Percentiles rank a stretch among this genome's conserved stretches.
Conservation (phyloP, 257 asterid species). For the Nicotiana tabacum region DNA sequence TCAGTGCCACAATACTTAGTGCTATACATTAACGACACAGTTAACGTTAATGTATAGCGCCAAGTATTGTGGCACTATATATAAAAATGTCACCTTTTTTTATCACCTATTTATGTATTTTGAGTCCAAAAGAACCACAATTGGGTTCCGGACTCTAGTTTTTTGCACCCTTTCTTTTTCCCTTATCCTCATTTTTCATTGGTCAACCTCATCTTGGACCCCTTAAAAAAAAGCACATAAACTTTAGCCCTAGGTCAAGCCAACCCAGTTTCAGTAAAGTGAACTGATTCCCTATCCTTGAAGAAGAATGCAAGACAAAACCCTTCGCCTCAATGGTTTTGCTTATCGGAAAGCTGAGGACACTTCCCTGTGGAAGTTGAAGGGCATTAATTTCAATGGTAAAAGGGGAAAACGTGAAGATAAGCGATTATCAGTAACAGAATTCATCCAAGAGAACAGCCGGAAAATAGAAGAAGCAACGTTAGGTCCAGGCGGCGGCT, state of each 20-base stretch:
- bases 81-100: too few relatives aligned
- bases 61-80: too few relatives aligned
- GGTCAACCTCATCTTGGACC: not conserved
- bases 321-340: conserved; percentile 22
- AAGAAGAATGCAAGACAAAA: conserved; percentile 28
- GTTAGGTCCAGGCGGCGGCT: conserved; percentile 75
- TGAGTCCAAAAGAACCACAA: too few relatives aligned
- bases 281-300: not conserved
- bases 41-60: too few relatives aligned
- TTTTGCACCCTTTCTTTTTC: too few relatives aligned
- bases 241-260: not conserved
- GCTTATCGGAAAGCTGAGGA: conserved; percentile 24
- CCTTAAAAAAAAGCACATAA: not conserved
- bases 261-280: not conserved
- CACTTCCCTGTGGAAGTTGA: conserved; percentile 53
- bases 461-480: conserved; percentile 34
- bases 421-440: conserved; percentile 35
- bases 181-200: too few relatives aligned
- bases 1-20: too few relatives aligned
- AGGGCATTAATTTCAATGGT: conserved; percentile 28
- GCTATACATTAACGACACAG: too few relatives aligned
- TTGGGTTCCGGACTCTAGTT: too few relatives aligned
- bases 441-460: conserved; percentile 41
- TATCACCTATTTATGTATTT: too few relatives aligned
- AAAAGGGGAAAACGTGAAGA: not conserved